phyloP scores from a whole-genome alignment of 2,329 filamentous ascomycete genomes.

The Aspergillus fischeri region DNA sequence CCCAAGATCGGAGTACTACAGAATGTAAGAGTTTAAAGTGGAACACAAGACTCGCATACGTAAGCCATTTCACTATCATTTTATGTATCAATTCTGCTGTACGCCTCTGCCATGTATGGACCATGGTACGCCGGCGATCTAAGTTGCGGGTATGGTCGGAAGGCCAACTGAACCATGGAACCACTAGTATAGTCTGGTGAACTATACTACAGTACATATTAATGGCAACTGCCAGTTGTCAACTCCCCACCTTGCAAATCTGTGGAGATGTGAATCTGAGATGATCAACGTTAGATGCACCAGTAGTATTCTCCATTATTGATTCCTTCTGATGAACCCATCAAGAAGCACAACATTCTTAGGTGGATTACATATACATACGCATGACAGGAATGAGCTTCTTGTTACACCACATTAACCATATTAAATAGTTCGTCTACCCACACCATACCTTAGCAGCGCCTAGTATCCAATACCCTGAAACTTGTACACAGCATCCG shows the following conservation, averaged over 20 bases:
- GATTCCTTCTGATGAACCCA: background rate
- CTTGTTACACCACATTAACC: no score
- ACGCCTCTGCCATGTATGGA: background rate
- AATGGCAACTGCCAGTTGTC: background rate
- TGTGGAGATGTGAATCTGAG: background rate
- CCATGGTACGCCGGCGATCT: conserved; percentile 4
- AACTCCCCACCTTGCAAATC: background rate
- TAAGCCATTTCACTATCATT: background rate
- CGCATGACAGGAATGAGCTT: background rate
- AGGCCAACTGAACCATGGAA: conserved; percentile 13
- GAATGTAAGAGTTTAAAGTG: no score
- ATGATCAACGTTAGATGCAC: no score
- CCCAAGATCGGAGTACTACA: no score
- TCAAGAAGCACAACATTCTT: background rate
- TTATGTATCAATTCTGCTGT: background rate
- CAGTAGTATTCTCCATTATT: background rate
- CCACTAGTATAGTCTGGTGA: conserved; percentile 2
- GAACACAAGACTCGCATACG: background rate
- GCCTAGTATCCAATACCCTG: background rate
- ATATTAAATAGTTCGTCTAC: no score
- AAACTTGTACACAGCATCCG: background rate
- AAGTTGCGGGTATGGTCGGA: conserved; percentile 14
- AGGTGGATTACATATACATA: background rate
- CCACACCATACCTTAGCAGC: background rate
- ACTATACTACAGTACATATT: background rate